These are phyloP conservation scores for Phlebiopsis gigantea DNA, from an alignment of 768 basidiomycete species.

Conservation along the genomic window DNA sequence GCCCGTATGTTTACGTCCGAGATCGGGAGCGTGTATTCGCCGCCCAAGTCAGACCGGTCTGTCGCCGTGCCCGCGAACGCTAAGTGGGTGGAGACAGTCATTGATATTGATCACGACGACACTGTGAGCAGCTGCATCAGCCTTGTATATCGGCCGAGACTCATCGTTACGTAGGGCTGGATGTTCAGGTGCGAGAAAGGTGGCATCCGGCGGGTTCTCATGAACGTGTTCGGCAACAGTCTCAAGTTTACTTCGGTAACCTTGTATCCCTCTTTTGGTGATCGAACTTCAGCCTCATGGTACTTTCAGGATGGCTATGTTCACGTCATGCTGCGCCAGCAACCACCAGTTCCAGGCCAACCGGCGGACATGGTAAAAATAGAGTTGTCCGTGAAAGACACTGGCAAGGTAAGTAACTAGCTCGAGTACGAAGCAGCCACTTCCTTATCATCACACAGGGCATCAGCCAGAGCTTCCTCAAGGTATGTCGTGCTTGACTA, in stretches of 20 bases:
- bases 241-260: slow-evolving; percentile 84
- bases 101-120: slow-evolving; percentile 74
- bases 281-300: not conserved
- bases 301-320: slow-evolving; percentile 81
- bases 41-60: slow-evolving; percentile 54
- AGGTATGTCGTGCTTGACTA: slow-evolving; percentile 38
- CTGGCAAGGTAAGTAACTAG: slow-evolving; percentile 64
- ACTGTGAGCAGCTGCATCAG: slow-evolving; percentile 39
- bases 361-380: slow-evolving; percentile 61
- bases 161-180: slow-evolving; percentile 60
- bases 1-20: slow-evolving; percentile 73
- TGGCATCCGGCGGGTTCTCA: slow-evolving; percentile 84
- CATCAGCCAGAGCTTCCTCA: slow-evolving; percentile 89
- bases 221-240: slow-evolving; percentile 95
- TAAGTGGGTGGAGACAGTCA: slow-evolving; percentile 75
- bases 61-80: slow-evolving; percentile 30
- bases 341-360: slow-evolving; percentile 51
- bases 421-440: not conserved
- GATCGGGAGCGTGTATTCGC: slow-evolving; percentile 91
- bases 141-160: not conserved
- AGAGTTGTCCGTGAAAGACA: slow-evolving; percentile 82
- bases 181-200: slow-evolving; percentile 83
- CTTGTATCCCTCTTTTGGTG: slow-evolving; percentile 6
- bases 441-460: slow-evolving; percentile 40
- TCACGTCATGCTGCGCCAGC: slow-evolving; percentile 75